Evolutionary conservation across 2,329 filamentous ascomycete species (phyloP), one percentile per base, ranked within the genome.

Genomic region (Bipolaris sorokiniana): DNA sequence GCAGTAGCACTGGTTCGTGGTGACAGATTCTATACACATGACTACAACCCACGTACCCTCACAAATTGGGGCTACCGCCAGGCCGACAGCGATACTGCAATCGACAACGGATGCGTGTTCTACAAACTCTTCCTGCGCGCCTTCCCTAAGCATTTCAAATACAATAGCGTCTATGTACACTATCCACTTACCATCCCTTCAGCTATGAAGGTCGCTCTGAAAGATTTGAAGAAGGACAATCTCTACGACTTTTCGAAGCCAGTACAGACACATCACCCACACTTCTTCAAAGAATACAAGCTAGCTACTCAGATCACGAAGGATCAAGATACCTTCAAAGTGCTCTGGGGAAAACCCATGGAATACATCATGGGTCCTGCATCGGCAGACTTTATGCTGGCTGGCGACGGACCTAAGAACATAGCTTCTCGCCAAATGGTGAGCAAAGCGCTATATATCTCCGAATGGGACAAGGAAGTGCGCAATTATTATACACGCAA

Each of bases 11-110:
- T 94, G 5, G 90, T 92, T 6, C 85, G 90, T 22, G 89, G 90
- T 33, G 91, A 95, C 69, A 81, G 91, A 18, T 89, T 91, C 78
- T 92, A 92, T 78, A 93, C 90, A 0, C 70, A 82, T n/a, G 90
- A 94, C 74, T 93, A 78, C 59, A 77, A 88, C 64, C 85, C 91
- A 0, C 84, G 86, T 7, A 86, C 87, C 65, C 77, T 96, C 45
- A 96, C 91, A 1, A 92, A 91, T 77, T 96, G 91, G 91, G 91
- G 91, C 18, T 94, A 86, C 78, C 86, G 86, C 52, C 89, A 92
- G 71, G 89, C 85, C 3, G 83, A 90, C 18, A 91, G 88, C 54
- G 90, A 96, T 65, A 77, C 88, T 20, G 86, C 84, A 56, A 77
- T 94, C 63, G 90, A 95, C 76, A 88, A 95, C 70, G 91, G 92